Evolutionary conservation across 177 flowering plant species (phyloP).

Genomic region (Vitis hybrid): DNA sequence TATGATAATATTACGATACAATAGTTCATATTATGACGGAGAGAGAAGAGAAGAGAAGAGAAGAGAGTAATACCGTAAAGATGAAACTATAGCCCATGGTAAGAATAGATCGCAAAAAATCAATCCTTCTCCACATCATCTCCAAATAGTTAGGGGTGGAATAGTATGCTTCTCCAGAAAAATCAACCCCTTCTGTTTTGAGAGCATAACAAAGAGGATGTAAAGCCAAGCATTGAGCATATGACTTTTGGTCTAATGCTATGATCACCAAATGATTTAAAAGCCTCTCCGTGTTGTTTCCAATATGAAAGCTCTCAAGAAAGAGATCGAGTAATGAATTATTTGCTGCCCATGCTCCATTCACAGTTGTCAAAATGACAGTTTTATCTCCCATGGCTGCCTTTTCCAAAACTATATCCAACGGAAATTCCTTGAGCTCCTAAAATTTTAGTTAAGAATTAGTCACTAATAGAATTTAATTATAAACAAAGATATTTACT

Average conservation of each 20-base stretch:
- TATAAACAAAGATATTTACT: too few relatives aligned
- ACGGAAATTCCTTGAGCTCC: not conserved
- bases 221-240: conserved; percentile 16
- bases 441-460: too few relatives aligned
- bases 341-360: conserved; percentile 35
- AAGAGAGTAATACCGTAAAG: conserved; percentile 22
- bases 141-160: conserved; percentile 24
- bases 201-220: conserved; percentile 24
- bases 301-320: conserved; percentile 32
- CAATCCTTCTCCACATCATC: conserved; percentile 38
- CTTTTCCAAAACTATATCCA: conserved; percentile 10
- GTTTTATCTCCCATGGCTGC: conserved; percentile 31
- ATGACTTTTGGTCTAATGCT: conserved; percentile 27
- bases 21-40: too few relatives aligned
- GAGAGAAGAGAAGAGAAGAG: too few relatives aligned
- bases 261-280: conserved; percentile 20
- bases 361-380: conserved; percentile 29
- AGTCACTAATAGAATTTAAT: too few relatives aligned
- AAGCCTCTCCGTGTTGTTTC: conserved; percentile 20
- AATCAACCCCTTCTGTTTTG: conserved; percentile 21
- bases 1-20: too few relatives aligned
- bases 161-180: conserved; percentile 23
- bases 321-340: conserved; percentile 31
- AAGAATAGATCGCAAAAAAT: conserved; percentile 24
- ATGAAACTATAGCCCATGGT: conserved; percentile 30